Conservation (phyloP, 2,329 filamentous ascomycete species). For the Teratosphaeria pseudoeucalypti region DNA sequence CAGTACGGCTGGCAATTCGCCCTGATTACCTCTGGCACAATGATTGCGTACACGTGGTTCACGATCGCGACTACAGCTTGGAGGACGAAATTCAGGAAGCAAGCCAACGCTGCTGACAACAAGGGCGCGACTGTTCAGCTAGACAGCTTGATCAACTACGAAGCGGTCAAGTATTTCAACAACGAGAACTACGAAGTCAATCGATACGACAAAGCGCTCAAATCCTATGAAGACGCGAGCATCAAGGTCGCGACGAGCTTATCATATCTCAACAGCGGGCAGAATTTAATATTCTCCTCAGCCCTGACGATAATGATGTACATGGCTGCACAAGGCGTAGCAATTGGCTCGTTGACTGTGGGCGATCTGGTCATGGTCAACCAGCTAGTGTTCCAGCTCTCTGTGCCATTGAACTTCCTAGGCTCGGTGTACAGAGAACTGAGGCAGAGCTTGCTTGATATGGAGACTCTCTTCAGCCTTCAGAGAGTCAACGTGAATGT, state of each 20-base stretch:
- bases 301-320: conserved; percentile 98
- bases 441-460: conserved; percentile 86
- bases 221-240: conserved; percentile 80
- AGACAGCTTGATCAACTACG: conserved; percentile 96
- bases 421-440: conserved; percentile 97
- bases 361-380: conserved; percentile 98
- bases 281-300: conserved; percentile 93
- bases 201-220: conserved; percentile 78
- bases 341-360: conserved; percentile 69
- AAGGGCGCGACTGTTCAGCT: conserved; percentile 89
- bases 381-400: conserved; percentile 95
- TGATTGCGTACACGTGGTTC: conserved; percentile 91
- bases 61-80: conserved; percentile 94
- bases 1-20: conserved; percentile 91
- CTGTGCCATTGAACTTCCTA: conserved; percentile 91
- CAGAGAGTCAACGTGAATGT: conserved; percentile 92
- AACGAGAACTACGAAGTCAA: conserved; percentile 92
- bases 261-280: conserved; percentile 84
- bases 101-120: conserved; percentile 94
- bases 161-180: conserved; percentile 99
- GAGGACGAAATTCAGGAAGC: conserved; percentile 91
- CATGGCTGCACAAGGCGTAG: conserved; percentile 81
- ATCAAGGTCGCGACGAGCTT: conserved; percentile 96
- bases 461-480: conserved; percentile 96
- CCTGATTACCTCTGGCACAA: conserved; percentile 77